phyloP scores from a whole-genome alignment of 73 alveolate genomes.

The Paramecium bursaria region DNA sequence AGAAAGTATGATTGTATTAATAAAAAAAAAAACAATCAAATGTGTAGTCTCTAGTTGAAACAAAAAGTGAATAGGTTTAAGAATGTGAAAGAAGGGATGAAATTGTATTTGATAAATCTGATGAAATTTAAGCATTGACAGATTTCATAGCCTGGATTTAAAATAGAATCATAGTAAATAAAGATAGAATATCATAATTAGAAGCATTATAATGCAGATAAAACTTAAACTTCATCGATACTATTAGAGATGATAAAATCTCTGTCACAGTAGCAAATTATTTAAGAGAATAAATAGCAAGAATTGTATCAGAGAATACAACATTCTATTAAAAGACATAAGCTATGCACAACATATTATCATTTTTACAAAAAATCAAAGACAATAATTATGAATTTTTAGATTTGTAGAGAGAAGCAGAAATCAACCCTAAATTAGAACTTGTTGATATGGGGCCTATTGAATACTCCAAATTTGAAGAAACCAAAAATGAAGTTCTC shows the following conservation, averaged over 20 bases:
- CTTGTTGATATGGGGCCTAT: slow-evolving; percentile 54
- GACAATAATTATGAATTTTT: slow-evolving; percentile 38
- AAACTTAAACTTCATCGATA: slow-evolving; percentile 45
- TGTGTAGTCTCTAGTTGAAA: neutral
- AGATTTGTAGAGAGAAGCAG: slow-evolving; percentile 23
- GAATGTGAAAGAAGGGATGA: slow-evolving; percentile 57
- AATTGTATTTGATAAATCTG: neutral
- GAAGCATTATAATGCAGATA: slow-evolving; percentile 58
- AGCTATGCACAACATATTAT: slow-evolving; percentile 40
- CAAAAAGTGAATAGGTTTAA: slow-evolving; percentile 2
- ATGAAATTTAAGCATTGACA: slow-evolving; percentile 30
- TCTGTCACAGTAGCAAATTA: slow-evolving; percentile 36
- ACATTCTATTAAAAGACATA: slow-evolving; percentile 41
- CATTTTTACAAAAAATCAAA: slow-evolving; percentile 26
- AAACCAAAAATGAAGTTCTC: slow-evolving; percentile 32
- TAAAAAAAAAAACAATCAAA: slow-evolving; percentile 11
- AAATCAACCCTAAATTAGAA: neutral
- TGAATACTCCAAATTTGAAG: slow-evolving; percentile 38
- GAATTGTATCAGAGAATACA: slow-evolving; percentile 42
- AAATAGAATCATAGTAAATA: slow-evolving; percentile 51
- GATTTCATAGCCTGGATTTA: slow-evolving; percentile 54
- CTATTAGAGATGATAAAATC: slow-evolving; percentile 51
- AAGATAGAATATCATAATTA: slow-evolving; percentile 26
- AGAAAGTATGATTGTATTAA: slow-evolving; percentile 25
- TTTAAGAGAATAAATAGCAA: slow-evolving; percentile 41